Conservation (phyloP, 2,329 filamentous ascomycete genomes). For the Xylariales sp. region DNA sequence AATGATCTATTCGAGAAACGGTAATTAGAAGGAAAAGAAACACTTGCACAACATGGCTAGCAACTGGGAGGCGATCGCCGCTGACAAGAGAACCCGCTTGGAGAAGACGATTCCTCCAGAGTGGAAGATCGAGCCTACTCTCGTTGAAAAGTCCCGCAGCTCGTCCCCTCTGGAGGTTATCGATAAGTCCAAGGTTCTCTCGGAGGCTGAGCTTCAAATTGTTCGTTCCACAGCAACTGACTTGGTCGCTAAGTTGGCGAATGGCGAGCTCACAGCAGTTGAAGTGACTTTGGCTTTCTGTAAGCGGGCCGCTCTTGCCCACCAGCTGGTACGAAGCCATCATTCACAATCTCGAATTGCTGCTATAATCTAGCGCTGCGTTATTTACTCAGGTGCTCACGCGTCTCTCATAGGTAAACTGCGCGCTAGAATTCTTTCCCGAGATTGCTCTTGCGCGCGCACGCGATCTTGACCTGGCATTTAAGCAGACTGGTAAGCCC, state of each 20-base stretch:
- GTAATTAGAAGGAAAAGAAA: too few species aligned
- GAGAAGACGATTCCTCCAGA: too few species aligned
- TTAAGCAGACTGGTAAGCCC: slow-evolving; percentile 13
- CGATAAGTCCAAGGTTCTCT: too few species aligned
- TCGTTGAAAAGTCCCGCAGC: too few species aligned
- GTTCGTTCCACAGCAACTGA: slow-evolving; percentile 21
- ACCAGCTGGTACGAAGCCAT: slow-evolving; percentile 27
- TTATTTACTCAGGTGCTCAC: too few species aligned
- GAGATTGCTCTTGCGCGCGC: slow-evolving; percentile 17
- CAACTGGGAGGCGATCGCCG: too few species aligned
- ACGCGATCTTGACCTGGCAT: slow-evolving; percentile 17
- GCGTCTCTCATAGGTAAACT: slow-evolving; percentile 13
- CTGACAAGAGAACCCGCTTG: too few species aligned
- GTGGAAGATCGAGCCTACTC: too few species aligned
- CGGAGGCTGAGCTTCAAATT: too few species aligned
- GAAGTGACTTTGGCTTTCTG: slow-evolving; percentile 49
- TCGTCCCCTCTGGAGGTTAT: too few species aligned
- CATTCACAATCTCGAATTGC: background rate
- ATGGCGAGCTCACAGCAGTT: slow-evolving; percentile 35
- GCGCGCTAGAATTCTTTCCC: slow-evolving; percentile 20
- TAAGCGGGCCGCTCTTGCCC: slow-evolving; percentile 48
- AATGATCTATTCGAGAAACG: too few species aligned
- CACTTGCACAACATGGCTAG: too few species aligned
- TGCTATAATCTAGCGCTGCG: background rate
- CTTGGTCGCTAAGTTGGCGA: slow-evolving; percentile 36